Percentiles rank a stretch among this genome's conserved stretches.
These are phyloP conservation scores for Cocos nucifera DNA, from an alignment of 176 grass and related monocot species.

Conservation along the genomic window DNA sequence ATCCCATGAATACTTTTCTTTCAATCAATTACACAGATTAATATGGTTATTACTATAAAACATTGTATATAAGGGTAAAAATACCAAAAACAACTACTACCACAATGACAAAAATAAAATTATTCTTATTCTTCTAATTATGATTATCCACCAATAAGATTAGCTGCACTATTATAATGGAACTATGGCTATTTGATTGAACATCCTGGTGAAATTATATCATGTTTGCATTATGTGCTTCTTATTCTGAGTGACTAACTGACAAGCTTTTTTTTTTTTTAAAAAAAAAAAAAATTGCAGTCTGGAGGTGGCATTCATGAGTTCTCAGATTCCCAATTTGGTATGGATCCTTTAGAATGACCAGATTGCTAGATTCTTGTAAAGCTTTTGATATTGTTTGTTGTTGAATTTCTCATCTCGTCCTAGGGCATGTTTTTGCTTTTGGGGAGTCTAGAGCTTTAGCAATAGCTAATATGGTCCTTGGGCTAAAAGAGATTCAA, in stretches of 20 bases:
- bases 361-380: conserved; percentile 8
- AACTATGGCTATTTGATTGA: no score
- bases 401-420: conserved; percentile 19
- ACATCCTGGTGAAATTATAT: no score
- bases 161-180: no score
- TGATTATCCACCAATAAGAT: no score
- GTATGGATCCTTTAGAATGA: conserved; percentile 29
- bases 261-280: conserved; percentile 9
- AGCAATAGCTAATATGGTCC: conserved; percentile 97
- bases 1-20: no score
- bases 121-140: no score
- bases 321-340: conserved; percentile 98
- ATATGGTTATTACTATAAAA: no score
- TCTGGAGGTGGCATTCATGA: conserved; percentile 99
- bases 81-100: no score
- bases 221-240: not conserved
- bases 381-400: conserved; percentile 6
- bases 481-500: conserved; percentile 98
- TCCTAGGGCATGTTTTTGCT: conserved; percentile 96
- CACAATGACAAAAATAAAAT: no score
- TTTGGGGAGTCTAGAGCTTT: conserved; percentile 91
- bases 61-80: no score
- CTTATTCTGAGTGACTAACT: conserved; percentile 11
- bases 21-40: no score
- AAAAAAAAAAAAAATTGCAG: conserved; percentile 27